A percentile compares a stretch with the other conserved stretches of the same genome.
Conservation (phyloP, 176 grass and related monocot genomes). For the Olyra latifolia region DNA sequence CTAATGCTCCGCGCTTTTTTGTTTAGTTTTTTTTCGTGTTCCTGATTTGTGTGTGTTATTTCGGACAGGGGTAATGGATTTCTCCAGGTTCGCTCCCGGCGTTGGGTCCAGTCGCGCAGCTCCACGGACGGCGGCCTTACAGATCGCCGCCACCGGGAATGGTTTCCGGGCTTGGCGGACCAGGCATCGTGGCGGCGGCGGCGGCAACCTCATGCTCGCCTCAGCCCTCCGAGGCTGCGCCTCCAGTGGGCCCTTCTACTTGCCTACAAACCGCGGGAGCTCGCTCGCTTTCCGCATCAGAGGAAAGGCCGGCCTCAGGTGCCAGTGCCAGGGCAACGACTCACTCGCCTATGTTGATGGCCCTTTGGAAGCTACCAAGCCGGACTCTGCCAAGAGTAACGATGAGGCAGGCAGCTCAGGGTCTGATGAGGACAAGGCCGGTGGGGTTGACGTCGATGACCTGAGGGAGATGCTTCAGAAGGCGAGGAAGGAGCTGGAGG, state of each 20-base stretch:
- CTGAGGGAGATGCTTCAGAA: slow-evolving; percentile 61
- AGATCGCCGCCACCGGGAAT: slow-evolving; percentile 34
- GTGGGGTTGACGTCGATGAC: slow-evolving; percentile 31
- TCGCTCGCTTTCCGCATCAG: not conserved
- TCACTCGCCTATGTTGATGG: slow-evolving; percentile 60
- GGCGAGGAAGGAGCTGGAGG: slow-evolving; percentile 66
- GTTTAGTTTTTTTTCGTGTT: not conserved
- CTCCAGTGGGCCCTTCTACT: not conserved
- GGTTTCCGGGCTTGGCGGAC: slow-evolving; percentile 19
- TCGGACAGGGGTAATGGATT: slow-evolving; percentile 52
- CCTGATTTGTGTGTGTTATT: not conserved
- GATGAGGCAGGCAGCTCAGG: not conserved
- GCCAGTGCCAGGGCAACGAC: slow-evolving; percentile 64
- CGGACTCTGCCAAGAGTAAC: slow-evolving; percentile 19
- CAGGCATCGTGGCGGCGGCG: slow-evolving; percentile 1
- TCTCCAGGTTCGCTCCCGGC: slow-evolving; percentile 43
- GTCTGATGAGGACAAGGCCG: slow-evolving; percentile 46
- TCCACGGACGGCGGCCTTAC: slow-evolving; percentile 8
- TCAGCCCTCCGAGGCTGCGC: slow-evolving; percentile 27
- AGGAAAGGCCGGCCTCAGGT: not conserved
- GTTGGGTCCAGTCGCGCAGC: slow-evolving; percentile 32
- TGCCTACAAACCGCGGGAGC: not conserved
- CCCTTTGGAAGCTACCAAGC: slow-evolving; percentile 26
- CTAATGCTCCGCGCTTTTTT: not conserved
- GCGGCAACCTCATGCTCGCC: slow-evolving; percentile 24